These are phyloP conservation scores for Trifolium subterraneum DNA, from an alignment of 306 rosid species.

Conservation along the genomic window DNA sequence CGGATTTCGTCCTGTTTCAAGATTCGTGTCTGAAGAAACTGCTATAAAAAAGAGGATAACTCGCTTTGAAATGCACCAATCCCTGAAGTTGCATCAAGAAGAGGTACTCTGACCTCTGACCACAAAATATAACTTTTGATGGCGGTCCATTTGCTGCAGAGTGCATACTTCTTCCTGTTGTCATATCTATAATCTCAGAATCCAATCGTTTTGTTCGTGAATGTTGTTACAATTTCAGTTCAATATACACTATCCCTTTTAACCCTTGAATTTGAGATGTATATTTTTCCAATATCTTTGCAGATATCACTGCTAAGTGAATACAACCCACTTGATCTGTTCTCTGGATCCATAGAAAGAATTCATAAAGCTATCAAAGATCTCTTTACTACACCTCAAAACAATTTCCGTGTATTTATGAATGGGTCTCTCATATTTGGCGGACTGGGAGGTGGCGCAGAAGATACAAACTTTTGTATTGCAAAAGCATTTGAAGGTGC, in stretches of 20 bases:
- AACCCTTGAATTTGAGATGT: conserved; percentile 34
- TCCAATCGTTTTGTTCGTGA: conserved; percentile 33
- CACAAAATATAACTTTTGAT: conserved; percentile 1
- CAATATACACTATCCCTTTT: conserved; percentile 1
- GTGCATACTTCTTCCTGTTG: conserved; percentile 29
- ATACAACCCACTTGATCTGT: conserved; percentile 86
- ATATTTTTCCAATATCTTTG: conserved; percentile 38
- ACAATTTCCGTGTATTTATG: conserved; percentile 88
- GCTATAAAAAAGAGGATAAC: conserved; percentile 66
- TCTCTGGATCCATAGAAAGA: conserved; percentile 83
- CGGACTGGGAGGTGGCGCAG: conserved; percentile 76
- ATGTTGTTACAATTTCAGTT: conserved; percentile 16
- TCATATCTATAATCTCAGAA: conserved; percentile 32
- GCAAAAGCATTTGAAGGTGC: conserved; percentile 83
- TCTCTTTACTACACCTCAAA: conserved; percentile 89
- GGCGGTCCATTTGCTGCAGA: conserved; percentile 10
- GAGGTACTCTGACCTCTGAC: conserved; percentile 54
- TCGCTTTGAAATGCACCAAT: conserved; percentile 95
- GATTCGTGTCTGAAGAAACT: conserved; percentile 72
- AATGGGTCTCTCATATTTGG: conserved; percentile 91
- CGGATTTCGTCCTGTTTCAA: conserved; percentile 89
- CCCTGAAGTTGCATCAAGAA: conserved; percentile 81
- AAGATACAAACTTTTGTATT: conserved; percentile 54
- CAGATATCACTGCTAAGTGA: conserved; percentile 77
- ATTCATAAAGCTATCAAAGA: conserved; percentile 74